These are phyloP conservation scores for Shiraia bambusicola DNA, from an alignment of 2,329 filamentous ascomycete genomes.

Conservation along the genomic window DNA sequence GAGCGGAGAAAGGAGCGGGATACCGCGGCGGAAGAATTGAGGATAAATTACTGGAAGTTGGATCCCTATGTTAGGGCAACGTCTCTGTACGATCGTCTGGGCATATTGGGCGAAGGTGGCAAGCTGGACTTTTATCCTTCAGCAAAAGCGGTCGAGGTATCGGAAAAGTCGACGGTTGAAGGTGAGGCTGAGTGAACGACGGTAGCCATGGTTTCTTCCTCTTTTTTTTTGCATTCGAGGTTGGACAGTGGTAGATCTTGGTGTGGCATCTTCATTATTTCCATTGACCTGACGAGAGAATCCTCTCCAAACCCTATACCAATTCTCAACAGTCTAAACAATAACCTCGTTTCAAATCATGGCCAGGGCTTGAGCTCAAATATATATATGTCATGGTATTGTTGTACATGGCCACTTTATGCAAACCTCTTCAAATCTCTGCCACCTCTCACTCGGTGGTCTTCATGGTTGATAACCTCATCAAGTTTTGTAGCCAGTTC, in stretches of 20 bases:
- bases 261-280: no score
- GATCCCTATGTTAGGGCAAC: constrained; percentile 85
- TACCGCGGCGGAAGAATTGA: constrained; percentile 63
- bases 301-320: no score
- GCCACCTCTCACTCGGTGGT: constrained; percentile 25
- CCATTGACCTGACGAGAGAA: no score
- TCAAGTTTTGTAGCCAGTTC: constrained; percentile 27
- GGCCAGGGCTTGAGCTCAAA: no score
- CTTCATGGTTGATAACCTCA: constrained; percentile 23
- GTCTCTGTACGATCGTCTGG: constrained; percentile 80
- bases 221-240: no score
- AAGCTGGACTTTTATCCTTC: constrained; percentile 69
- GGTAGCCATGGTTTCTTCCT: neutral
- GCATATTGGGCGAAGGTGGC: constrained; percentile 68
- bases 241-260: no score
- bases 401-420: constrained; percentile 7
- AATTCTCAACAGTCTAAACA: no score
- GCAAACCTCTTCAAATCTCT: constrained; percentile 21
- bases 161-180: constrained; percentile 26
- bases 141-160: constrained; percentile 13
- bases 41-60: constrained; percentile 80
- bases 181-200: constrained; percentile 40
- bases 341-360: no score
- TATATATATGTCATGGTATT: neutral
- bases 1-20: constrained; percentile 60